Conservation (phyloP, 2,329 filamentous ascomycete species). For the Talaromyces sp. region DNA sequence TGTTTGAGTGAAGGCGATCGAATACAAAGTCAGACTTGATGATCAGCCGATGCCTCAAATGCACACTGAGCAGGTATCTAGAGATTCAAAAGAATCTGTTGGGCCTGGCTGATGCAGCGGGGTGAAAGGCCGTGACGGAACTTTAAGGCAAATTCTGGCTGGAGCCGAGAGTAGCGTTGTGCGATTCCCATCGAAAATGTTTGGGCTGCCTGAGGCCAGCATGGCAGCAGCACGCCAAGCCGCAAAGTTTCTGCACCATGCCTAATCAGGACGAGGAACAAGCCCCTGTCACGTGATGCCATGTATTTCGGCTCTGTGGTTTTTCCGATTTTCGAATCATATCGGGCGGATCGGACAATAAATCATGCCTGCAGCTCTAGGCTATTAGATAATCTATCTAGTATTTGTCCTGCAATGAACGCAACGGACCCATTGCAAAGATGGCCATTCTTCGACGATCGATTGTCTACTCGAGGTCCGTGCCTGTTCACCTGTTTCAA, state of each 20-base stretch:
- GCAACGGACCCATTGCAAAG: background rate
- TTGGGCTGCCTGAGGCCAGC: constrained; percentile 3
- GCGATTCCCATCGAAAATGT: constrained; percentile 12
- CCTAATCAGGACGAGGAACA: no score
- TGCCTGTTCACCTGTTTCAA: background rate
- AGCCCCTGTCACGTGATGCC: no score
- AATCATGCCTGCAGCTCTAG: background rate
- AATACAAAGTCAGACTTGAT: background rate
- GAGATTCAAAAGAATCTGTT: constrained; percentile 5
- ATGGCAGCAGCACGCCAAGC: no score
- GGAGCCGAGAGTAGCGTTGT: constrained; percentile 13
- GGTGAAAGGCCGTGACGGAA: constrained; percentile 14
- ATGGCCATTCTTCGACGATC: background rate
- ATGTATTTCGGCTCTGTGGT: no score
- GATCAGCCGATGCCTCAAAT: background rate
- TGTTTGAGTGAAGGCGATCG: constrained; percentile 3
- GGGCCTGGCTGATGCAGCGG: constrained; percentile 13
- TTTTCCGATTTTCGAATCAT: background rate
- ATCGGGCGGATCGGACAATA: background rate
- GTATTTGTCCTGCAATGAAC: background rate
- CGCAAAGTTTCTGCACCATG: no score
- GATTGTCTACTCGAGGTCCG: background rate
- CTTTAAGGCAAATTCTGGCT: constrained; percentile 14
- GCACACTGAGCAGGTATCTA: constrained; percentile 5
- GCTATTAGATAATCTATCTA: background rate